Conservation (phyloP, 306 rosid species). For the Quercus wislizeni region DNA sequence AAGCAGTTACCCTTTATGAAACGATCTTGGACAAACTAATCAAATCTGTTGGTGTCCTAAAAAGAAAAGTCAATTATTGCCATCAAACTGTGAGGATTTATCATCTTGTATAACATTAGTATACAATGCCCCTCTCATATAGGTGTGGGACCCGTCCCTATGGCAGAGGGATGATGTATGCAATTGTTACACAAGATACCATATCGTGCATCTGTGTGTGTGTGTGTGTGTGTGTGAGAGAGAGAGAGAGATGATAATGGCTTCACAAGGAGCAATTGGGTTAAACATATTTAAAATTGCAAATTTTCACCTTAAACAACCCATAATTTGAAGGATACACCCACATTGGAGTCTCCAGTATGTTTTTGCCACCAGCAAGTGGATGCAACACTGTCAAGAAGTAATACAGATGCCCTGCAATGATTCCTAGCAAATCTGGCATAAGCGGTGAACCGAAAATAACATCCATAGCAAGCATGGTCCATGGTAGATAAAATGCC, state of each 20-base stretch:
- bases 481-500: conserved; percentile 99
- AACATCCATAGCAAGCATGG: conserved; percentile 91
- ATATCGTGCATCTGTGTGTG: no score
- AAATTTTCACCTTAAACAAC: conserved; percentile 13
- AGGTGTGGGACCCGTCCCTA: no score
- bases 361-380: conserved; percentile 77
- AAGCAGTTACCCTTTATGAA: not conserved
- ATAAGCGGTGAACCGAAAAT: conserved; percentile 67
- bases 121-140: no score
- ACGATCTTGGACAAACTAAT: no score
- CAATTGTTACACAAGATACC: no score
- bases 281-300: conserved; percentile 6
- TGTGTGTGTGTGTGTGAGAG: rapidly evolving
- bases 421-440: conserved; percentile 79
- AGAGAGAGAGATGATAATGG: not conserved
- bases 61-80: no score
- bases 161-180: no score
- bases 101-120: no score
- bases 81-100: no score
- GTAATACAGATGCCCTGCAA: conserved; percentile 95
- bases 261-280: not conserved
- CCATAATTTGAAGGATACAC: conserved; percentile 73
- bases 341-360: conserved; percentile 82
- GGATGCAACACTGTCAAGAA: conserved; percentile 96
- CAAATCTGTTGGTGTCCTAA: no score